These are phyloP conservation scores for Bonnemaisonia californica DNA, from an alignment of 31 red algal species.

Conservation along the genomic window DNA sequence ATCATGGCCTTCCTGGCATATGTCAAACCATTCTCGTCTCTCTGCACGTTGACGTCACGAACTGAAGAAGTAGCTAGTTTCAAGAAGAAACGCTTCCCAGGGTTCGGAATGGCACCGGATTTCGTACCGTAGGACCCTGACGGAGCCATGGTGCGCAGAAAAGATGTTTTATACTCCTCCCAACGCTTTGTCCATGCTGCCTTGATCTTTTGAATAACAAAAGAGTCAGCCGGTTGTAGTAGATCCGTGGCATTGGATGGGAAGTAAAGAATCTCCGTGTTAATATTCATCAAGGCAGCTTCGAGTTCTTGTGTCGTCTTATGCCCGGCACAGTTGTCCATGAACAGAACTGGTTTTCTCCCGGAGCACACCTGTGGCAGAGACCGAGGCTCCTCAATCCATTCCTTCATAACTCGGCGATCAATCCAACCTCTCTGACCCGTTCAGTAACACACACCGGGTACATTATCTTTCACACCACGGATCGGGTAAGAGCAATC, in stretches of 20 bases:
- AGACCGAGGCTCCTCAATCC: background rate
- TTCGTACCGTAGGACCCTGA: background rate
- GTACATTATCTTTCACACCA: background rate
- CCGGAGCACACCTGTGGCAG: background rate
- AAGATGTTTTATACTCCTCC: background rate
- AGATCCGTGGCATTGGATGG: slow-evolving; percentile 1
- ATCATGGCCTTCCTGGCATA: slow-evolving; percentile 32
- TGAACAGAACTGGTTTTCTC: background rate
- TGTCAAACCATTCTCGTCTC: background rate
- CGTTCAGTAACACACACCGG: slow-evolving; percentile 1
- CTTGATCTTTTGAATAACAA: slow-evolving; percentile 22
- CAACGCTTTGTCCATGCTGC: background rate
- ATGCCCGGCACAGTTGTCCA: background rate
- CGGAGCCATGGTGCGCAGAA: background rate
- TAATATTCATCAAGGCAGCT: background rate
- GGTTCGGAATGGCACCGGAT: slow-evolving; percentile 5
- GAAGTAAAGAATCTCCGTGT: background rate
- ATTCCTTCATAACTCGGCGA: slow-evolving; percentile 15
- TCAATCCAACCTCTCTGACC: slow-evolving; percentile 16
- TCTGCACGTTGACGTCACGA: background rate
- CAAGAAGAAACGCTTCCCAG: slow-evolving; percentile 21
- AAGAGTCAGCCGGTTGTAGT: slow-evolving; percentile 10
- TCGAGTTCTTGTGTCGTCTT: background rate
- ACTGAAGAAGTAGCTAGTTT: slow-evolving; percentile 22
- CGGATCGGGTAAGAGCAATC: slow-evolving; percentile 17